Conservation (phyloP, 1,139 yeast genomes). For the Nakaseomyces sp. region DNA sequence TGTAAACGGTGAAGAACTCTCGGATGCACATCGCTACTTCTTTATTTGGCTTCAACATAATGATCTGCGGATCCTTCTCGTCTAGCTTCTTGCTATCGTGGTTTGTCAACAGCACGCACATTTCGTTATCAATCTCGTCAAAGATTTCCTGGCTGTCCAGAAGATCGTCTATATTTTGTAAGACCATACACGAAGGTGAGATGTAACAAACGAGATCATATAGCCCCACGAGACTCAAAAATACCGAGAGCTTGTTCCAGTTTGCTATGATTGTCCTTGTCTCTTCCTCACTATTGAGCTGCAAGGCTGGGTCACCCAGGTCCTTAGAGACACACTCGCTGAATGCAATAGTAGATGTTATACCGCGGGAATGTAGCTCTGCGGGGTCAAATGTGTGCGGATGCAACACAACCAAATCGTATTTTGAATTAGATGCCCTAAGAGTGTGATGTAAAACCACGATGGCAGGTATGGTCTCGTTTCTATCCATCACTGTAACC, state of each 20-base stretch:
- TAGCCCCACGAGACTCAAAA: conserved; percentile 16
- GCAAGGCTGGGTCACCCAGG: not conserved
- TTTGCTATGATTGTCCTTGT: conserved; percentile 2
- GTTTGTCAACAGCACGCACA: conserved; percentile 20
- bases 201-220: conserved; percentile 28
- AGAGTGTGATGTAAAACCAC: conserved; percentile 25
- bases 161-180: conserved; percentile 27
- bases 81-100: conserved; percentile 3
- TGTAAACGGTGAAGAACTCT: conserved; percentile 29
- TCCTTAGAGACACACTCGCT: conserved; percentile 9
- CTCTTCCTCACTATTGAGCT: not conserved
- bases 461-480: conserved; percentile 17
- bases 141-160: conserved; percentile 20
- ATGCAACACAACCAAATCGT: conserved; percentile 21
- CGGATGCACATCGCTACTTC: conserved; percentile 30
- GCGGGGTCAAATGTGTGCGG: conserved; percentile 14
- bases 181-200: conserved; percentile 25
- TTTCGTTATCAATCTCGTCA: conserved; percentile 25
- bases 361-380: conserved; percentile 10
- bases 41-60: conserved; percentile 24
- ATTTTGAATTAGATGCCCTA: conserved; percentile 19
- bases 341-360: conserved; percentile 14
- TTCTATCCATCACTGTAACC: conserved; percentile 23
- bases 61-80: conserved; percentile 17
- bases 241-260: conserved; percentile 21